Percentiles rank a stretch among this genome's conserved stretches.
Conservation (phyloP, 352 stramenopile species). For the Globisporangium echinulatum region DNA sequence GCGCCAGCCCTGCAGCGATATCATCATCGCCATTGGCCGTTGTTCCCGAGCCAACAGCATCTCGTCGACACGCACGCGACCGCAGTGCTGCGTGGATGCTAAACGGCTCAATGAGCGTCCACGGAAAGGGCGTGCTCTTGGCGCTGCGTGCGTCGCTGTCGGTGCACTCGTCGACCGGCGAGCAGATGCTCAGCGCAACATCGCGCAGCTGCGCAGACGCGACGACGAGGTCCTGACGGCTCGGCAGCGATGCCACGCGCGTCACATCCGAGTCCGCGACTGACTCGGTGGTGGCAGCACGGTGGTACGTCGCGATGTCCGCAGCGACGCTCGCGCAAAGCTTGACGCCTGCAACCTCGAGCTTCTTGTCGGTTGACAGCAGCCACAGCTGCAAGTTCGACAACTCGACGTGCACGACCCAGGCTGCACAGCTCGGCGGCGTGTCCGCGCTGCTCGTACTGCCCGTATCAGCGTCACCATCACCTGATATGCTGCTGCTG, state of each 20-base stretch:
- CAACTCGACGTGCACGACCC: constrained; percentile 41
- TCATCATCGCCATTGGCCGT: background rate
- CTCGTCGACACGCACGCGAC: constrained; percentile 1
- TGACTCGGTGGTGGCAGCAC: background rate
- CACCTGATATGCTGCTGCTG: background rate
- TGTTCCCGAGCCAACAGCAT: background rate
- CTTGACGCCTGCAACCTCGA: constrained; percentile 46
- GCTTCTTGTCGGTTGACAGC: constrained; percentile 52
- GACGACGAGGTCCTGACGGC: constrained; percentile 10
- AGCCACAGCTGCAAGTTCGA: constrained; percentile 59
- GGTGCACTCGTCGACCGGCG: constrained; percentile 12
- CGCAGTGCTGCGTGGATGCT: constrained; percentile 22
- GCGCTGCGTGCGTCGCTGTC: constrained; percentile 2
- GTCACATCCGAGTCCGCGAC: background rate
- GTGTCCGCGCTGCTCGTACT: background rate
- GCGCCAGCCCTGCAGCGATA: background rate
- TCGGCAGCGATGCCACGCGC: background rate
- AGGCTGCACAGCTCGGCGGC: constrained; percentile 3
- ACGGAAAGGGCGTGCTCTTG: constrained; percentile 20
- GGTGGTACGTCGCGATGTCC: constrained; percentile 6
- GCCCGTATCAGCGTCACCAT: background rate
- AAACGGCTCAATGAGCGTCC: constrained; percentile 45
- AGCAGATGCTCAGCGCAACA: constrained; percentile 33
- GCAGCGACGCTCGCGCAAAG: constrained; percentile 25
- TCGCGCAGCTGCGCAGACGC: constrained; percentile 24